Base-by-base conservation (phyloP, 1,284 basidiomycete species). In the Cutaneotrichosporon daszewskae region DNA sequence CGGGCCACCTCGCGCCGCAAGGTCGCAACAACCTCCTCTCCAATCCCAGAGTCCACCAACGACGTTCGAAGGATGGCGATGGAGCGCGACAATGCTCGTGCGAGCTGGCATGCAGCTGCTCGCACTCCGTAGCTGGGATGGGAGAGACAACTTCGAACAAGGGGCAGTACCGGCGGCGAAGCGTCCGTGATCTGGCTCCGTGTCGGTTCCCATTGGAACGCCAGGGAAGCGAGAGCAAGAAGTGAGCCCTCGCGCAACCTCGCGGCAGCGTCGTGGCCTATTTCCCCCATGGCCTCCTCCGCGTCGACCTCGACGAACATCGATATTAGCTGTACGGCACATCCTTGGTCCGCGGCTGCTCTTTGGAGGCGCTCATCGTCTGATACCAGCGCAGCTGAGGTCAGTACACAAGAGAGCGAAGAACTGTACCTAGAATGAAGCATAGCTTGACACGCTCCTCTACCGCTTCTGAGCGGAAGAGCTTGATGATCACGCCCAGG, bases 21-120 rank as follows among this genome's bases (percentile, higher is more conserved):
- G 12, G 84, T 66, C 31, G 76, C 71, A 46, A 86, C 80, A 4
- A 92, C 75, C 16, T 77, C 76, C 59, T 81, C 71, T 0, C 85
- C 87, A 7, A 90, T 72, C 1, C 85, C 87, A 20, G 79, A 81
- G 59, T 94, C 90, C 9, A 88, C 78, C 9, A 94, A 76, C 45
- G 79, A 87, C 26, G 88, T 92, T 19, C 87, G 75, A 32, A 91
- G 71, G 3, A 89, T 82, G 0, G 81, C 78, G 0, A 89, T 81
- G 1, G 82, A 81, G 17, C 90, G 78, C 34, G 81, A 81, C 26
- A 94, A 73, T 0, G 85, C 84, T n/a, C 89, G 76, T 2, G 87
- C 77, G 53, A 84, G 84, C 59, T 91, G 88, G 60, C 86, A 88
- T 0, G 86, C 84, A 0, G 85, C 84, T 35, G 85, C 86, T 6